Evolutionary conservation across 129 eudicot species (phyloP).

Genomic region (Apium graveolens): DNA sequence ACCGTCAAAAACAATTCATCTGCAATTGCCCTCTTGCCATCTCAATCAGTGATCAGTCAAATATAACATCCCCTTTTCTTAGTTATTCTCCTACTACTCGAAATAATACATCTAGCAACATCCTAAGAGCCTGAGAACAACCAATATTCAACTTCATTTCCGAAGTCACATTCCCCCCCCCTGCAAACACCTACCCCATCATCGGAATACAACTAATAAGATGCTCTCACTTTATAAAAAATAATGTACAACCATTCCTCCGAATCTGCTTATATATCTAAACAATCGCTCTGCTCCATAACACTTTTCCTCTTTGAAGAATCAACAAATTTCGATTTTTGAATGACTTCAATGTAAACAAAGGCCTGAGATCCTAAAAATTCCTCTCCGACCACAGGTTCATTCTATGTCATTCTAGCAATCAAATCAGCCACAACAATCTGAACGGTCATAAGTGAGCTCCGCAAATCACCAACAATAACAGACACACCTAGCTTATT

Average conservation of each 20-base stretch:
- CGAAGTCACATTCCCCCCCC: constrained; percentile 29
- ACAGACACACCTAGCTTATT: constrained; percentile 27
- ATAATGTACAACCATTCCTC: neutral
- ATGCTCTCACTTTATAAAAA: constrained; percentile 6
- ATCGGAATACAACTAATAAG: neutral
- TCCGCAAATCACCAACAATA: constrained; percentile 24
- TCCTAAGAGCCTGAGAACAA: constrained; percentile 42
- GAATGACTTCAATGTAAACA: constrained; percentile 33
- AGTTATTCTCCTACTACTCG: constrained; percentile 27
- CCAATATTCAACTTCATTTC: constrained; percentile 49
- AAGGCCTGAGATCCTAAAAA: constrained; percentile 42
- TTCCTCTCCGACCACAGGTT: constrained; percentile 23
- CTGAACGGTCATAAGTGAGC: constrained; percentile 40
- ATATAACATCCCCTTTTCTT: constrained; percentile 39
- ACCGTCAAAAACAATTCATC: constrained; percentile 31
- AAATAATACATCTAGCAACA: constrained; percentile 35
- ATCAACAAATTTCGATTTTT: constrained; percentile 17
- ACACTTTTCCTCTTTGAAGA: neutral
- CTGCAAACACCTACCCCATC: neutral
- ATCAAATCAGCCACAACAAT: constrained; percentile 21
- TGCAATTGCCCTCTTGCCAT: constrained; percentile 31
- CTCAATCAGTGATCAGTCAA: constrained; percentile 48
- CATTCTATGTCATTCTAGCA: constrained; percentile 26
- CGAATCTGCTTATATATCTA: constrained; percentile 30
- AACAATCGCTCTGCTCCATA: constrained; percentile 16